phyloP scores from a whole-genome alignment of 352 stramenopile genomes.

The Phytophthora melonis region DNA sequence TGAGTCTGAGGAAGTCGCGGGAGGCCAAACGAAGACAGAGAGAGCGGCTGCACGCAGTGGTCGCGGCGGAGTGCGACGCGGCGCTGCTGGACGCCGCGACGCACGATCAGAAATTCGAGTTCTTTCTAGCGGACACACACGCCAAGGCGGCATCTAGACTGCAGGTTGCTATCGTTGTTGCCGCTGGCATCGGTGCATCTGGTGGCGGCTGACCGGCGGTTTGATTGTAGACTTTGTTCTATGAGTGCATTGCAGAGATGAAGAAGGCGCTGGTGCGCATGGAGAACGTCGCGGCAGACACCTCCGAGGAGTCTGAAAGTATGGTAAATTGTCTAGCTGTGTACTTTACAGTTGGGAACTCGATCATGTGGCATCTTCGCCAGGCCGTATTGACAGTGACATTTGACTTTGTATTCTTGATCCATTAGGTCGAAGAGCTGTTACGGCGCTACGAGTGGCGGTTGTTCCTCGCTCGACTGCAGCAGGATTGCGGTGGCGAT shows the following conservation, averaged over 20 bases:
- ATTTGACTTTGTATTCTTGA: neutral
- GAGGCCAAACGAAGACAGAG: conserved; percentile 16
- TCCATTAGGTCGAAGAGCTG: conserved; percentile 27
- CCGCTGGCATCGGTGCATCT: neutral
- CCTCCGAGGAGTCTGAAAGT: conserved; percentile 45
- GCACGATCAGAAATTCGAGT: conserved; percentile 25
- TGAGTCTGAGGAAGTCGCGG: conserved; percentile 3
- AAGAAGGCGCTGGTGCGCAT: conserved; percentile 49
- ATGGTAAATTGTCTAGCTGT: conserved; percentile 45
- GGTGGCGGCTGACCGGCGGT: neutral
- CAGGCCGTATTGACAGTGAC: neutral
- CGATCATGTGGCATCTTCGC: too few species aligned
- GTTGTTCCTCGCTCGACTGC: conserved; percentile 45
- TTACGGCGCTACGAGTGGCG: conserved; percentile 40
- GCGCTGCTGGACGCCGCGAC: conserved; percentile 11
- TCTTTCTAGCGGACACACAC: conserved; percentile 30
- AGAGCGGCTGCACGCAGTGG: conserved; percentile 17
- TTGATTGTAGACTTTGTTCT: conserved; percentile 40
- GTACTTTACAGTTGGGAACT: neutral
- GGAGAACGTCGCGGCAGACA: conserved; percentile 34
- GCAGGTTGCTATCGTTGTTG: conserved; percentile 16
- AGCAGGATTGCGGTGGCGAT: conserved; percentile 38
- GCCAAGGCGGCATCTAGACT: conserved; percentile 22
- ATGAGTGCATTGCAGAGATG: conserved; percentile 53
- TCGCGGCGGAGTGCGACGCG: conserved; percentile 17